Evolutionary conservation across 352 stramenopile genomes (phyloP).

Genomic region (Pythium folliculosum): DNA sequence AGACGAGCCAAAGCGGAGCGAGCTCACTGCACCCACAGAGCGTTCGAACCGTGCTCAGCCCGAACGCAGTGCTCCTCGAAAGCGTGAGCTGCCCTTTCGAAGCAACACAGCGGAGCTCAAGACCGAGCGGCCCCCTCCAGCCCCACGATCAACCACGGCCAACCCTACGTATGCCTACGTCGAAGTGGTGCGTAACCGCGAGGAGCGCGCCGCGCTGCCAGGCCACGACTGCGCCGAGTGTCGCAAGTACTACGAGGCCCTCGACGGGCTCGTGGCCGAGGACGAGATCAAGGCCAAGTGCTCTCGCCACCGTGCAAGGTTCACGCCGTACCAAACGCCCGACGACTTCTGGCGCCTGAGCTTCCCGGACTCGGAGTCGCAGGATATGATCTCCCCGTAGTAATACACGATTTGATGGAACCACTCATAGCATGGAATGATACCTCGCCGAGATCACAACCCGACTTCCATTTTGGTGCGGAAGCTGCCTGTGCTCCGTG

Average conservation of each 20-base stretch:
- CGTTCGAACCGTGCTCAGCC: not conserved
- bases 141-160: constrained; percentile 1
- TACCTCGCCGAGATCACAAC: not conserved
- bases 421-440: not conserved
- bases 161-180: constrained; percentile 51
- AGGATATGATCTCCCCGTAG: constrained; percentile 5
- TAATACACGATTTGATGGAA: too few relatives aligned
- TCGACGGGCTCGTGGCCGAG: constrained; percentile 45
- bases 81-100: constrained; percentile 2
- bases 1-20: not conserved
- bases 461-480: not conserved
- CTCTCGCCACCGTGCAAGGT: constrained; percentile 75
- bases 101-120: not conserved
- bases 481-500: not conserved
- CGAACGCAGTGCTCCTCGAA: not conserved
- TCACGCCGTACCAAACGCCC: constrained; percentile 75
- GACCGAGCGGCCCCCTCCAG: not conserved
- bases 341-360: constrained; percentile 86
- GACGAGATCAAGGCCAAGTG: constrained; percentile 54
- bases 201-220: constrained; percentile 55
- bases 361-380: constrained; percentile 65
- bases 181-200: constrained; percentile 79
- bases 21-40: not conserved
- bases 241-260: constrained; percentile 76
- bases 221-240: constrained; percentile 76